Evolutionary conservation across 805 yeast species (phyloP), one percentile per base, ranked within the genome.

Genomic region (Brettanomyces bruxellensis): DNA sequence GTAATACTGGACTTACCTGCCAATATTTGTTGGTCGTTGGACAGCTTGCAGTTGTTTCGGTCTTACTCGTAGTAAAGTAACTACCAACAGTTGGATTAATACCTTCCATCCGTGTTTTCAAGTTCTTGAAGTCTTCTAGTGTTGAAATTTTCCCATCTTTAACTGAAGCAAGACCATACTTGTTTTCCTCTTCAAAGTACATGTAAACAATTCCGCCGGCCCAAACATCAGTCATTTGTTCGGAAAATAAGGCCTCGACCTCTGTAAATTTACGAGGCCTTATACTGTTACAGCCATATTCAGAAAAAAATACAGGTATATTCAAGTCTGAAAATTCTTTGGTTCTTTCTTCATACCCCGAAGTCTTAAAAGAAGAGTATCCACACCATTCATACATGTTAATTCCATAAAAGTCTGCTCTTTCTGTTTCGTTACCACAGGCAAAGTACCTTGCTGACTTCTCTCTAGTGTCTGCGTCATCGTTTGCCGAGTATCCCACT

Each of bases 331-430:
- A 55, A 65, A 82, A 86, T 59, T 84, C 88, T 54, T 76, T 67
- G 35, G 95, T 86, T 66, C 89, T 73, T 44, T 67, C 84, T 47
- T 67, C 65, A 64, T 83, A 86, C 34, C 95, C 95, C 18, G 91
- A 83, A 9, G 61, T 46, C 47, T 64, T 45, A 63, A 78, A 86
- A 35, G 75, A 64, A 11, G 86, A 71, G 49, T 66, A 58, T 47
- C 93, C 93, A 70, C 95, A 85, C 95, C 95, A 85, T 64, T 83
- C 89, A 69, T 85, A 85, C 83, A 82, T 84, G 75, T 86, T 85
- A 60, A 84, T 78, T 64, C 95, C 95, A 62, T 81, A 85, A 67
- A 85, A 84, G 61, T 84, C 93, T 25, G 82, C 80, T 50, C 78
- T 79, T 43, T 80, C 83, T 44, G 58, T 69, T 30, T 71, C 75